These are phyloP conservation scores for Exophiala calicioides DNA, from an alignment of 2,329 filamentous ascomycete species.

Conservation along the genomic window DNA sequence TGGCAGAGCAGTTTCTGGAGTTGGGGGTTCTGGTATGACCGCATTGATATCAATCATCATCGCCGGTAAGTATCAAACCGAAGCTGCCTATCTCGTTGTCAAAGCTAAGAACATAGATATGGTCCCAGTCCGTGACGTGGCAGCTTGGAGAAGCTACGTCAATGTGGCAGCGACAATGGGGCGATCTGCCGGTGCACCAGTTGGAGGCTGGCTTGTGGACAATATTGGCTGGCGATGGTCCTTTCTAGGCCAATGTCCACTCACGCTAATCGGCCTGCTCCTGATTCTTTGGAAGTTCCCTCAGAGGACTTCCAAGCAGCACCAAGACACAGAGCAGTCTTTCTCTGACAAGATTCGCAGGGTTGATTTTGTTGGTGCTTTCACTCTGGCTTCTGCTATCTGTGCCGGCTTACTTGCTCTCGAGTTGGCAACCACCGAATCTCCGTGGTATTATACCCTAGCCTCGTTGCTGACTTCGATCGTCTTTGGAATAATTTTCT, in stretches of 20 bases:
- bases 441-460: neutral
- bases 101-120: conserved; percentile 39
- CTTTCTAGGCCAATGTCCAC: conserved; percentile 59
- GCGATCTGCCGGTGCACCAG: conserved; percentile 52
- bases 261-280: conserved; percentile 54
- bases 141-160: conserved; percentile 52
- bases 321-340: neutral
- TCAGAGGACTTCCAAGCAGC: neutral
- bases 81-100: neutral
- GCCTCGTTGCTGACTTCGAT: conserved; percentile 9
- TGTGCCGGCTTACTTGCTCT: conserved; percentile 49
- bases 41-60: conserved; percentile 51
- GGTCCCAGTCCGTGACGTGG: conserved; percentile 53
- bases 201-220: conserved; percentile 64
- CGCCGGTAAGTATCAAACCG: neutral
- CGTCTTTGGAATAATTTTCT: conserved; percentile 29
- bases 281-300: conserved; percentile 50
- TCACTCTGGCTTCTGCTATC: conserved; percentile 48
- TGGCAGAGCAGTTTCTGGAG: conserved; percentile 45
- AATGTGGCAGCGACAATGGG: conserved; percentile 54
- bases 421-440: conserved; percentile 42
- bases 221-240: conserved; percentile 67
- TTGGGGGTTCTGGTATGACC: conserved; percentile 49
- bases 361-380: conserved; percentile 61
- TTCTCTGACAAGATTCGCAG: conserved; percentile 44